These are phyloP conservation scores for Candida sphagnicola DNA, from an alignment of 805 yeast genomes.

Conservation along the genomic window DNA sequence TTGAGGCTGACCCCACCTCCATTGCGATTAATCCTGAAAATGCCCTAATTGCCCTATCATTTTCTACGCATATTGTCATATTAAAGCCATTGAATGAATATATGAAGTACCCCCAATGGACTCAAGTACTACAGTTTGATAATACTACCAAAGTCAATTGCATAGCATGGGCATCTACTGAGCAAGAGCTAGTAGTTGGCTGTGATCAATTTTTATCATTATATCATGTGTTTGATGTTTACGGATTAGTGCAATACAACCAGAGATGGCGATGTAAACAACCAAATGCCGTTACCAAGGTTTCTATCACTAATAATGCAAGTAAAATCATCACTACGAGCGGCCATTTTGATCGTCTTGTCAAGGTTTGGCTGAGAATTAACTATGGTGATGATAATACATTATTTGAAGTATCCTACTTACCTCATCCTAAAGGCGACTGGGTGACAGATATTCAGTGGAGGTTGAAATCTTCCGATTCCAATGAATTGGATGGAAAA, in stretches of 20 bases:
- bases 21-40: slow-evolving; percentile 59
- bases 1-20: slow-evolving; percentile 61
- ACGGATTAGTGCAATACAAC: slow-evolving; percentile 33
- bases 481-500: slow-evolving; percentile 5
- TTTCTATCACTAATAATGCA: slow-evolving; percentile 64
- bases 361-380: slow-evolving; percentile 76
- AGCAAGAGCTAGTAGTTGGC: slow-evolving; percentile 60
- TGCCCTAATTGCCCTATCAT: slow-evolving; percentile 58
- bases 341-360: slow-evolving; percentile 58
- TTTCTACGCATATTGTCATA: slow-evolving; percentile 40
- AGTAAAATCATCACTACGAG: slow-evolving; percentile 57
- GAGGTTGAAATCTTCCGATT: slow-evolving; percentile 33
- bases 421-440: slow-evolving; percentile 52
- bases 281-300: slow-evolving; percentile 56
- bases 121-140: slow-evolving; percentile 21
- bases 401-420: slow-evolving; percentile 64
- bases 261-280: slow-evolving; percentile 49
- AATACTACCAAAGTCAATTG: slow-evolving; percentile 26
- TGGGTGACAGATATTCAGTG: slow-evolving; percentile 57
- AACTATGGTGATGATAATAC: slow-evolving; percentile 55
- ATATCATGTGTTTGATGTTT: slow-evolving; percentile 49
- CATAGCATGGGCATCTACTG: slow-evolving; percentile 50
- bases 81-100: slow-evolving; percentile 57
- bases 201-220: slow-evolving; percentile 47
- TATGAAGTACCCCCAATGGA: slow-evolving; percentile 45